These are phyloP conservation scores for Leccinum huronense DNA, from an alignment of 1,284 basidiomycete species.

Conservation along the genomic window DNA sequence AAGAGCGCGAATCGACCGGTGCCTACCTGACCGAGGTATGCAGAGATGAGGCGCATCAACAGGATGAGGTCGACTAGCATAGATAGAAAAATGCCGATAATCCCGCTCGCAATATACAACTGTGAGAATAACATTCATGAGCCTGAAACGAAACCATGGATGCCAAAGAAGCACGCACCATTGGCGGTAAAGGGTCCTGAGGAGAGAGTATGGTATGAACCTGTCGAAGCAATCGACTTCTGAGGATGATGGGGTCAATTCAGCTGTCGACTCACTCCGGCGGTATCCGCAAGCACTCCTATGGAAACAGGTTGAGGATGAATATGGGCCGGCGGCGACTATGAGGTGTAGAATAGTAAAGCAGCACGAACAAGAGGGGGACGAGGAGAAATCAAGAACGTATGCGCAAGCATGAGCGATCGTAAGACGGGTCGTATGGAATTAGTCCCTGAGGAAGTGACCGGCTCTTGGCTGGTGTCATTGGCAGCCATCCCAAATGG, in stretches of 20 bases:
- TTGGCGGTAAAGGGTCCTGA: constrained; percentile 19
- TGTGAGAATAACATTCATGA: constrained; percentile 3
- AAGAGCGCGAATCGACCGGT: constrained; percentile 18
- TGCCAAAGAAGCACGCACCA: constrained; percentile 13
- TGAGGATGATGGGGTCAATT: not conserved
- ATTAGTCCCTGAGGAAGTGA: not conserved
- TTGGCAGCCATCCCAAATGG: not conserved
- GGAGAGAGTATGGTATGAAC: constrained; percentile 28
- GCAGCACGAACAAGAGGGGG: constrained; percentile 31
- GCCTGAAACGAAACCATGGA: not conserved
- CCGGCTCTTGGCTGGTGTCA: not conserved
- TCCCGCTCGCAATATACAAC: constrained; percentile 29
- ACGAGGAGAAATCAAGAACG: constrained; percentile 31
- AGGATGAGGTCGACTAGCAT: constrained; percentile 34
- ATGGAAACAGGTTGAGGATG: constrained; percentile 29
- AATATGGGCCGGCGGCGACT: constrained; percentile 30
- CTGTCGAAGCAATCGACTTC: constrained; percentile 16
- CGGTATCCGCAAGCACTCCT: constrained; percentile 27
- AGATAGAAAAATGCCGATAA: constrained; percentile 33
- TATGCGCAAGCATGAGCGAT: constrained; percentile 27
- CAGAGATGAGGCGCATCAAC: constrained; percentile 32
- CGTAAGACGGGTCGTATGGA: not conserved
- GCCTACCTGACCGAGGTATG: constrained; percentile 24
- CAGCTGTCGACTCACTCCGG: constrained; percentile 16
- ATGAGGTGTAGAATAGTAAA: constrained; percentile 32